Base-by-base conservation (phyloP, 225 moss, liverwort and hornwort species). In the Lunularia cruciata region DNA sequence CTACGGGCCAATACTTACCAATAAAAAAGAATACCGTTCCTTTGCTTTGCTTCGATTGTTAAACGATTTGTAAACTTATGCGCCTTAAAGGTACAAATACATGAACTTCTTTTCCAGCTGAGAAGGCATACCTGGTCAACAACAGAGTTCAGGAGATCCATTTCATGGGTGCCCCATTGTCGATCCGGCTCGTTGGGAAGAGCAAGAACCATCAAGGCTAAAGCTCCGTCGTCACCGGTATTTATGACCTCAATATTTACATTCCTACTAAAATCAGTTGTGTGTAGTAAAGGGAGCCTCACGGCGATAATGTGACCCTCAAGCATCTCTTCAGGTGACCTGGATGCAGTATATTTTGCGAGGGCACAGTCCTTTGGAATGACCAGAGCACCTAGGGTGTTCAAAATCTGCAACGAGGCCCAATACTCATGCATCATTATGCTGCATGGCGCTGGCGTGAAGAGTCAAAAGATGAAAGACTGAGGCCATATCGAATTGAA, bases 261-360 rank as follows among this genome's bases (percentile, higher is more conserved):
- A 43, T 64, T 57, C 62, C 65, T 71, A 39, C 78, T 83, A 72
- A 92, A 90, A 72, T 92, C 86, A 35, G 84, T 87, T 62, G 87
- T 89, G 31, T 74, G 79, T 78, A 90, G 68, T 53, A 84, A 78
- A 7, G 87, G 92, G 70, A 92, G 87, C 54, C 87, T 86, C 71
- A 92, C 89, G 53, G 83, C 92, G 66, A 87, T 89, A 22, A 85
- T 81, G 53, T 87, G 84, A 26, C 79, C 89, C 63, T 84, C 77
- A 39, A 80, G 65, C 33, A 83, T 68, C 34, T 77, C 76, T 36
- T 66, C 87, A 58, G 68, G 69, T 33, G 77, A 67, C 78, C 69
- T 76, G 30, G 46, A 18, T 30, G n/a, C 11, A n/a, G 36, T 84
- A 37, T 86, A 83, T 74, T 66, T 86, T 71, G 78, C 76, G 56